Evolutionary conservation across 768 basidiomycete genomes (phyloP).

Genomic region (Dioszegia hungarica): DNA sequence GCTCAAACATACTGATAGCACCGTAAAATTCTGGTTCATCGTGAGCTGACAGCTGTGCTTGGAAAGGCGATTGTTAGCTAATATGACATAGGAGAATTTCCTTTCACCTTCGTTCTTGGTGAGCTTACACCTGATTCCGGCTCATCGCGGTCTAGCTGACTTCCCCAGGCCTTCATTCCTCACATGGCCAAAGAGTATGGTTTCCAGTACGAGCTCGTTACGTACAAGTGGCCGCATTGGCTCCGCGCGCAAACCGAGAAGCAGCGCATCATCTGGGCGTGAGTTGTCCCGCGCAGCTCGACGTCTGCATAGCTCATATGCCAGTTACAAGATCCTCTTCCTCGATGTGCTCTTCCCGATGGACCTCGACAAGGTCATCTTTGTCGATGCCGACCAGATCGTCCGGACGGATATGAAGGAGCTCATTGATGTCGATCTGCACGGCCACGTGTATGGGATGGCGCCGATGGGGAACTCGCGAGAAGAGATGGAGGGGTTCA

Average conservation of each 20-base stretch:
- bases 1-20: slow-evolving; percentile 83
- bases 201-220: slow-evolving; percentile 95
- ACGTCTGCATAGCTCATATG: neutral
- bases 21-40: slow-evolving; percentile 99
- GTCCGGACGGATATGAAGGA: slow-evolving; percentile 94
- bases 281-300: slow-evolving; percentile 7
- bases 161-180: slow-evolving; percentile 79
- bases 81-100: slow-evolving; percentile 65
- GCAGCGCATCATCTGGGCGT: slow-evolving; percentile 95
- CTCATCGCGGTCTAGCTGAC: too few species aligned
- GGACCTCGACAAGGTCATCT: slow-evolving; percentile 97
- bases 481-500: slow-evolving; percentile 90
- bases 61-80: neutral
- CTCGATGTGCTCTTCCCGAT: slow-evolving; percentile 98
- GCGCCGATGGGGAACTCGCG: slow-evolving; percentile 98
- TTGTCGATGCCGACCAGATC: slow-evolving; percentile 83
- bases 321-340: slow-evolving; percentile 91
- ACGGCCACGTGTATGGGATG: slow-evolving; percentile 90
- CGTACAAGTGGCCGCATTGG: slow-evolving; percentile 99
- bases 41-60: slow-evolving; percentile 44
- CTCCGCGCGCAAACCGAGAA: slow-evolving; percentile 95
- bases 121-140: too few species aligned
- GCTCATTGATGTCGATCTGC: slow-evolving; percentile 83
- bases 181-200: slow-evolving; percentile 83
- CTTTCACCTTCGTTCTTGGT: slow-evolving; percentile 94